Base-by-base conservation (phyloP, 345 rosid genomes). In the Adansonia digitata region DNA sequence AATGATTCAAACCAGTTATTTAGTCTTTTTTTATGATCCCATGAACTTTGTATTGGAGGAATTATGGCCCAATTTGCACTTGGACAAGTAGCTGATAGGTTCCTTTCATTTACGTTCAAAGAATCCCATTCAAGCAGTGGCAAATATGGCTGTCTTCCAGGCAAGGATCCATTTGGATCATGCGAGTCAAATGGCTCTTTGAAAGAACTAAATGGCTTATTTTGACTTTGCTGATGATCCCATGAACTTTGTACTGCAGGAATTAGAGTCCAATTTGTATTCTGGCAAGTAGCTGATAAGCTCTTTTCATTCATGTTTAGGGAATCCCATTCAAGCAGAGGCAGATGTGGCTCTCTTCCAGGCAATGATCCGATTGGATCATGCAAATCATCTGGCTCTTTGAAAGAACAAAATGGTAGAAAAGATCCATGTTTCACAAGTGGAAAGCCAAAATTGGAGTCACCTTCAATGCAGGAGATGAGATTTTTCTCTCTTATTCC, bases 311-410 rank as follows among this genome's bases (percentile, higher is more conserved):
- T 71, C 73, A 49, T 75, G 74, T 76, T 59, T 69, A 69, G 77
- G 27, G 65, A 77, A 74, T 86, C 84, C 92, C 91, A 86, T 72
- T 77, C 88, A 7, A 88, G 85, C 74, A 76, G 76, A 63, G 82
- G 80, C 34, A 85, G 26, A 13, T 24, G 51, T 45, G 75, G 74
- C 69, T 77, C 75, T 75, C 79, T 51, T 42, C 65, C 79, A 48
- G 45, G 52, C 39, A 75, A 53, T 31, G 75, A 72, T 73, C 67
- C 78, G 70, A 40, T 79, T 39, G 65, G 60, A 51, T 56, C 73
- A 73, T 27, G 34, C 35, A 56, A 56, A 56, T 59, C 18, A 59
- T 27, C 37, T 27, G 18, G 9, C 37, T 27, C 39, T 59, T 59
- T 14, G 24, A 66, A 79, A 75, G 75, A 74, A 65, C 45, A 52